Evolutionary conservation across 306 rosid genomes (phyloP).

Genomic region (Dryas drummondii): DNA sequence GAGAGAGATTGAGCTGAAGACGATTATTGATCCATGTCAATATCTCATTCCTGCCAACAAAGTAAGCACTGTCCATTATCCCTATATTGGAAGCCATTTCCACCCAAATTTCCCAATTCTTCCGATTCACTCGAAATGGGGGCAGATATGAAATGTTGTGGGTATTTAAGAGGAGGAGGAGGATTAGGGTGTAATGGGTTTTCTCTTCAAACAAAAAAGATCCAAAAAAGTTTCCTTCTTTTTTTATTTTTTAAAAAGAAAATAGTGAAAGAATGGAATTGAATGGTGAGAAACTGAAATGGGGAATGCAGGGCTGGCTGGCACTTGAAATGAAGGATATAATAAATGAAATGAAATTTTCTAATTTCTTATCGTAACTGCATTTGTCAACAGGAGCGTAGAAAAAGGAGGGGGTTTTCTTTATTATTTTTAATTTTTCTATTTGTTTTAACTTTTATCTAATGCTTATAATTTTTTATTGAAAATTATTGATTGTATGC

Average conservation of each 20-base stretch:
- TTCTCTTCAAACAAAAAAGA: background rate
- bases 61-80: constrained; percentile 92
- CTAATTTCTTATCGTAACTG: background rate
- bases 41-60: constrained; percentile 95
- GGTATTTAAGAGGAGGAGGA: background rate
- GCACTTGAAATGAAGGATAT: background rate
- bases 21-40: constrained; percentile 85
- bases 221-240: background rate
- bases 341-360: background rate
- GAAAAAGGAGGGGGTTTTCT: background rate
- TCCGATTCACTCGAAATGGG: background rate
- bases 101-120: constrained; percentile 25
- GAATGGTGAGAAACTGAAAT: constrained; percentile 26
- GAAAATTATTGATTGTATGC: background rate
- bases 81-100: constrained; percentile 87
- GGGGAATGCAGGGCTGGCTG: background rate
- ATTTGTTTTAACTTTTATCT: background rate
- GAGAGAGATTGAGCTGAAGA: constrained; percentile 86
- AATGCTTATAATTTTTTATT: background rate
- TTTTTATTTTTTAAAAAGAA: background rate
- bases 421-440: background rate
- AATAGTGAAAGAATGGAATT: background rate
- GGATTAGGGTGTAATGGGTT: constrained; percentile 9
- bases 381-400: background rate
- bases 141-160: background rate